Evolutionary conservation across 805 yeast species (phyloP).

Genomic region (Ogataea saltuana): DNA sequence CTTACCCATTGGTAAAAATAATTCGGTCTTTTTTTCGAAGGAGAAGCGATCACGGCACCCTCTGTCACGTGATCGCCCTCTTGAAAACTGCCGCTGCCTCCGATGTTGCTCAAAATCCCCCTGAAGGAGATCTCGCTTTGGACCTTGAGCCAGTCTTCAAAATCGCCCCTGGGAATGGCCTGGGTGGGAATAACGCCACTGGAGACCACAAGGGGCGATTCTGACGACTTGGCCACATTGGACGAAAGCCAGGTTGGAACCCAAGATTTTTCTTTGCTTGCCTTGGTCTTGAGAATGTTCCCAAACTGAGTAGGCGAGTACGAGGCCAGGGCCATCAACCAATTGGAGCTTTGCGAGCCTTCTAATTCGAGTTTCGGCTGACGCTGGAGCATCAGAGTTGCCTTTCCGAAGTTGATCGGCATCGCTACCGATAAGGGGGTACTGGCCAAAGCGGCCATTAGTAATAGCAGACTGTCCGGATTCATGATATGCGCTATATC

Average conservation of each 20-base stretch:
- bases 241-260: conserved; percentile 7
- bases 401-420: conserved; percentile 11
- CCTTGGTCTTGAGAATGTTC: neutral
- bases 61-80: conserved; percentile 42
- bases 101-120: conserved; percentile 55
- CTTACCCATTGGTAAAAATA: conserved; percentile 91
- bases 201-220: conserved; percentile 12
- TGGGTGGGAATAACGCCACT: conserved; percentile 24
- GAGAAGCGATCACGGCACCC: conserved; percentile 86
- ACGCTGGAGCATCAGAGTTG: conserved; percentile 1
- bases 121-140: conserved; percentile 46
- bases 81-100: conserved; percentile 43
- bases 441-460: conserved; percentile 3
- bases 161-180: conserved; percentile 37
- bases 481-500: conserved; percentile 8
- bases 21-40: conserved; percentile 69
- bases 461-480: conserved; percentile 4
- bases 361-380: neutral
- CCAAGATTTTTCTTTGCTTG: conserved; percentile 1
- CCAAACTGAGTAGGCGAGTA: conserved; percentile 12
- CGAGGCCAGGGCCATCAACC: conserved; percentile 8
- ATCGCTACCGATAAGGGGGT: conserved; percentile 10
- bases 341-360: neutral
- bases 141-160: conserved; percentile 49
- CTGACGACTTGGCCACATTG: neutral